Percentiles rank a stretch among this genome's conserved stretches.
phyloP scores from a whole-genome alignment of 2,329 filamentous ascomycete genomes.

The Cordyceps farinosa region DNA sequence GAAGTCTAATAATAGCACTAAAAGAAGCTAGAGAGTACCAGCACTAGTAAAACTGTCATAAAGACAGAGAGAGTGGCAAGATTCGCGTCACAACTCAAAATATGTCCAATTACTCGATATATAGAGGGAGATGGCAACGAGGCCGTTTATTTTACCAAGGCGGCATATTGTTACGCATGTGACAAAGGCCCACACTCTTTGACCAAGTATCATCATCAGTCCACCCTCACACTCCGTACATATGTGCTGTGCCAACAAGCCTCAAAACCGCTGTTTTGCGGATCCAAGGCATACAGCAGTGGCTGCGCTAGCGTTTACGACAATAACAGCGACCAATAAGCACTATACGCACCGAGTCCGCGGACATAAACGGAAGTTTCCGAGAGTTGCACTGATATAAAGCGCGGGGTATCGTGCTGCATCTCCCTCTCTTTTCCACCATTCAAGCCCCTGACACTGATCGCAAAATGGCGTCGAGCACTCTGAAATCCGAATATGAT shows the following conservation, averaged over 20 bases:
- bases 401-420: background rate
- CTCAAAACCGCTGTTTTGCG: background rate
- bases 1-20: too few relatives aligned
- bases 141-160: too few relatives aligned
- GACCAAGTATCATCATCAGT: too few relatives aligned
- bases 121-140: too few relatives aligned
- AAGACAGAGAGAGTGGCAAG: too few relatives aligned
- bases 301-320: background rate
- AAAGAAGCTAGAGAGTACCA: too few relatives aligned
- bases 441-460: background rate
- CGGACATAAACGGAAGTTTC: background rate
- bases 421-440: background rate
- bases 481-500: conserved; percentile 21
- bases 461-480: background rate
- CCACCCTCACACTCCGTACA: background rate
- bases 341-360: background rate
- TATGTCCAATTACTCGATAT: too few relatives aligned
- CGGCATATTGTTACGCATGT: too few relatives aligned
- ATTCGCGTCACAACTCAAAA: too few relatives aligned
- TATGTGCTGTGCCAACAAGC: background rate
- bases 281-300: background rate
- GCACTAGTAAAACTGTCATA: too few relatives aligned
- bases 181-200: too few relatives aligned
- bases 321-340: background rate
- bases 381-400: background rate